Evolutionary conservation across 208 protist species (phyloP).

Genomic region (Naegleria gruberi): DNA sequence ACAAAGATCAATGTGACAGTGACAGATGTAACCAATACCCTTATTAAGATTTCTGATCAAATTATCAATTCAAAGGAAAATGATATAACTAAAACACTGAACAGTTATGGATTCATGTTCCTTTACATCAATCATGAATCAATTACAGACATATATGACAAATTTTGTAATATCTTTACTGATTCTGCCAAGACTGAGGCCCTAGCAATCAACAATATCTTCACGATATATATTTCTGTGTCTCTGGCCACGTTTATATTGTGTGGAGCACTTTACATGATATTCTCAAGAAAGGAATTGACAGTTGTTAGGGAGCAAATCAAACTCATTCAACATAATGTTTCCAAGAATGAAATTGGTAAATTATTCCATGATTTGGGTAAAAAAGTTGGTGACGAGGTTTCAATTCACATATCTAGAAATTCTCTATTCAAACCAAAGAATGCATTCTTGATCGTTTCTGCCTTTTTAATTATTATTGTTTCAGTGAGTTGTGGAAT

Average conservation of each 20-base stretch:
- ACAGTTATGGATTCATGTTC: not conserved
- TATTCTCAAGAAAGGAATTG: not conserved
- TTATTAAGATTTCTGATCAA: not conserved
- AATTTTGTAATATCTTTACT: not conserved
- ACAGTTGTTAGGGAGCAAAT: not conserved
- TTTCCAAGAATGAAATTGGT: not conserved
- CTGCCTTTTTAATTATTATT: not conserved
- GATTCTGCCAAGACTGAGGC: not conserved
- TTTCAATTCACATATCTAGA: not conserved
- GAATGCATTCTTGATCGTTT: not conserved
- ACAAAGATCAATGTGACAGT: not conserved
- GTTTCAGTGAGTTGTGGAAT: not conserved
- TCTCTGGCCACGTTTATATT: not conserved
- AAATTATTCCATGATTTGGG: not conserved
- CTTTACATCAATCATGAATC: not conserved
- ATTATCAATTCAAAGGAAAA: not conserved
- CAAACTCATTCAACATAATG: not conserved
- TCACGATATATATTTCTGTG: not conserved
- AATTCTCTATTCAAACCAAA: not conserved
- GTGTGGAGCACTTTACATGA: not conserved
- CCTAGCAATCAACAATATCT: not conserved
- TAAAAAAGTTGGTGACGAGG: not conserved
- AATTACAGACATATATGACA: not conserved
- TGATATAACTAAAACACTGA: not conserved
- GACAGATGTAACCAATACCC: not conserved